These are phyloP conservation scores for Termitomyces eurrhizus DNA, from an alignment of 768 basidiomycete species.

Conservation along the genomic window DNA sequence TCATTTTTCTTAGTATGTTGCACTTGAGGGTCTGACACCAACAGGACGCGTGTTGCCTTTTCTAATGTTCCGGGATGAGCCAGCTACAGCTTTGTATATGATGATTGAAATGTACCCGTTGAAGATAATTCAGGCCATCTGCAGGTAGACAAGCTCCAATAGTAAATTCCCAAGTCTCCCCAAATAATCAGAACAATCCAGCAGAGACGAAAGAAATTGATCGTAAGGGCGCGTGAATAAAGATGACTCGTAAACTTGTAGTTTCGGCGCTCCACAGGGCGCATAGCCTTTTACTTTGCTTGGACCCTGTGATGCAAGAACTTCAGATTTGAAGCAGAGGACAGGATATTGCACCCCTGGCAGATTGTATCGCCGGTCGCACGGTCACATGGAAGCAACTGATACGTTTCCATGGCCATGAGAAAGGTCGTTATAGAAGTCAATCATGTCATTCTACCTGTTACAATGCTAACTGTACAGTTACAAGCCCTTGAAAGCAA, in stretches of 20 bases:
- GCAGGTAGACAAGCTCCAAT: conserved; percentile 55
- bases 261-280: conserved; percentile 17
- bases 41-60: conserved; percentile 52
- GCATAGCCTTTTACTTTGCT: conserved; percentile 11
- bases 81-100: neutral
- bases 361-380: neutral
- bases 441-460: too few species aligned
- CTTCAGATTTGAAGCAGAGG: neutral
- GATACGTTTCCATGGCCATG: too few species aligned
- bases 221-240: conserved; percentile 15
- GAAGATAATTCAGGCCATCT: conserved; percentile 49
- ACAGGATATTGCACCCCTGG: neutral
- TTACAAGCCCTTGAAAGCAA: too few species aligned
- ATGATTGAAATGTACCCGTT: conserved; percentile 17
- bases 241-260: conserved; percentile 14
- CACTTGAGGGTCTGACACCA: conserved; percentile 70
- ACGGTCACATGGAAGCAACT: neutral
- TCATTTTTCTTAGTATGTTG: conserved; percentile 34
- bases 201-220: conserved; percentile 18
- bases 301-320: neutral
- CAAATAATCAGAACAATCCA: conserved; percentile 40
- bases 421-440: too few species aligned
- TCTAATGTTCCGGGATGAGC: conserved; percentile 4
- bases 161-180: conserved; percentile 61
- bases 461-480: too few species aligned